Evolutionary conservation across 1,139 yeast species (phyloP).

Genomic region (Blastobotrys capitulatus): DNA sequence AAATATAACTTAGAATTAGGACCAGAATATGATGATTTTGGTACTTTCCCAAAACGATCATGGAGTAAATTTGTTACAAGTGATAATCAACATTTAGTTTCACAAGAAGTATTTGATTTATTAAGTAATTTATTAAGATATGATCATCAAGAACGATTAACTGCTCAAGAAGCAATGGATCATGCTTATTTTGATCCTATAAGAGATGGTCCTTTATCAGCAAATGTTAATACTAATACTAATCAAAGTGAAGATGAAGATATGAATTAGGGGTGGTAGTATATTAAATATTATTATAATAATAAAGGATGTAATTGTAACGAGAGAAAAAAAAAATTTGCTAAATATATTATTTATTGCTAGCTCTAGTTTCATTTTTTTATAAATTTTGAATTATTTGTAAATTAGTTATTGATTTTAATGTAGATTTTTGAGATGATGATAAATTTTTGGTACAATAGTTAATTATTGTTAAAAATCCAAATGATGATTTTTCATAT

Average conservation of each 20-base stretch:
- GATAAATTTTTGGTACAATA: not conserved
- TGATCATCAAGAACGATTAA: conserved; percentile 83
- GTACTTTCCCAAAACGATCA: conserved; percentile 69
- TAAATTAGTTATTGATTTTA: not conserved
- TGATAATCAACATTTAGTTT: conserved; percentile 60
- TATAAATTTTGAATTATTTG: not conserved
- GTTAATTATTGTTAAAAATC: not conserved
- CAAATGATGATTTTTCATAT: not conserved
- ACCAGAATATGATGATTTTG: conserved; percentile 72
- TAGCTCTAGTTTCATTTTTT: not conserved
- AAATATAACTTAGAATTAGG: conserved; percentile 71
- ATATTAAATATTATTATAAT: not conserved
- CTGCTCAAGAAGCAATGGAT: conserved; percentile 88
- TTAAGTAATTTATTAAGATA: conserved; percentile 72
- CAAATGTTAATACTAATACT: not conserved
- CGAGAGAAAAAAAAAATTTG: not conserved
- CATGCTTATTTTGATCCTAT: conserved; percentile 57
- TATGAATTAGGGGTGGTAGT: conserved; percentile 2
- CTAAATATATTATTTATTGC: too few species aligned
- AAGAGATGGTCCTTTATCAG: conserved; percentile 13
- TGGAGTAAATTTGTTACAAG: conserved; percentile 77
- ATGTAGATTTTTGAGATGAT: not conserved
- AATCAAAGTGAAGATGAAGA: conserved; percentile 3
- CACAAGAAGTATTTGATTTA: conserved; percentile 66
- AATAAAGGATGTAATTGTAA: not conserved